These are phyloP conservation scores for Hordeum vulgare DNA, from an alignment of 176 grass and related monocot genomes.

Conservation along the genomic window MorexV3_pseudomolecules_assembly NC_058523.1:547622119-547622618, in stretches of 20 bases:
- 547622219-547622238: not conserved
- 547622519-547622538: not conserved
- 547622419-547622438: constrained; percentile 27
- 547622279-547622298: constrained; percentile 24
- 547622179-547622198: constrained; percentile 37
- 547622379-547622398: constrained; percentile 49
- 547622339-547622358: constrained; percentile 49
- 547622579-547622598: constrained; percentile 73
- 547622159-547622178: constrained; percentile 74
- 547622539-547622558: not conserved
- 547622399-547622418: not conserved
- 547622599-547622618: constrained; percentile 45
- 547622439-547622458: constrained; percentile 51
- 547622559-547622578: not conserved
- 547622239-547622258: constrained; percentile 8
- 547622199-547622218: not conserved
- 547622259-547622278: constrained; percentile 16
- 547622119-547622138: not conserved
- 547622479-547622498: constrained; percentile 47
- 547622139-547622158: constrained; percentile 45
- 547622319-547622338: constrained; percentile 46
- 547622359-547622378: constrained; percentile 56
- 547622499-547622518: constrained; percentile 59
- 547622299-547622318: constrained; percentile 35
- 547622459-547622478: constrained; percentile 40